Base-by-base conservation (phyloP, 2,329 filamentous ascomycete species). In the Diaporthe batatas region DNA sequence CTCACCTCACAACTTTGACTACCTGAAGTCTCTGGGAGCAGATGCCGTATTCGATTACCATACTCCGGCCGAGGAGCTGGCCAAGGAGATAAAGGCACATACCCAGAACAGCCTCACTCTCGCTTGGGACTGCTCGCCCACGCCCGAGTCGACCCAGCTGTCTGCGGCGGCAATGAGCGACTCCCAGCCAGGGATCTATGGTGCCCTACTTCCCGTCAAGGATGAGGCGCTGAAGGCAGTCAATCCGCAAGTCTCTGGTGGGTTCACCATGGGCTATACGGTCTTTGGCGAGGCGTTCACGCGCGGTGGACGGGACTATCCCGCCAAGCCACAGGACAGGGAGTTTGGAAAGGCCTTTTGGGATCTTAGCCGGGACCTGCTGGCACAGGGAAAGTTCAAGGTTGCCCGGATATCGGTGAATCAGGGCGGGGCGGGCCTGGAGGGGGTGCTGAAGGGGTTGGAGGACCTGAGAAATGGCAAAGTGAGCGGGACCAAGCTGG, bases 401-500 rank as follows among this genome's bases (percentile, higher is more conserved):
- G 76, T 80, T 14, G 80, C 81, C 29, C 77, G 74, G 57, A 53
- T 68, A 5, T 76, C 76, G n/a, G 72, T 78, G 25, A 77, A 80
- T 59, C 74, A 76, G 12, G 79, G 78, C 11, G 79, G 80, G 10
- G 71, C 69, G 64, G 80, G 80, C 10, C 71, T 82, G 25, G 78
- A 81, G 68, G 80, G 80, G 2, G 78, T 81, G 42, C 23, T 80
- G 64, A 75, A 72, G 18, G 81, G 81, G 2, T n/a, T 82, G 74
- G 39, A 78, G 68, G 78, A 80, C 42, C 62, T 82, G 74, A 79
- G 73, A 75, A 73, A 75, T 32, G 77, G 77, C 18, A 79, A 77
- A 78, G 79, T 84, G 25, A 83, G 81, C 74, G 83, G 79, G 11
- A 78, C 77, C 72, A 85, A 85, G 78, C 75, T 85, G 76, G 83